Percentiles rank a stretch among this genome's conserved stretches.
Evolutionary conservation across 2,329 filamentous ascomycete species (phyloP).

Genomic region (Aspergillus tanneri): DNA sequence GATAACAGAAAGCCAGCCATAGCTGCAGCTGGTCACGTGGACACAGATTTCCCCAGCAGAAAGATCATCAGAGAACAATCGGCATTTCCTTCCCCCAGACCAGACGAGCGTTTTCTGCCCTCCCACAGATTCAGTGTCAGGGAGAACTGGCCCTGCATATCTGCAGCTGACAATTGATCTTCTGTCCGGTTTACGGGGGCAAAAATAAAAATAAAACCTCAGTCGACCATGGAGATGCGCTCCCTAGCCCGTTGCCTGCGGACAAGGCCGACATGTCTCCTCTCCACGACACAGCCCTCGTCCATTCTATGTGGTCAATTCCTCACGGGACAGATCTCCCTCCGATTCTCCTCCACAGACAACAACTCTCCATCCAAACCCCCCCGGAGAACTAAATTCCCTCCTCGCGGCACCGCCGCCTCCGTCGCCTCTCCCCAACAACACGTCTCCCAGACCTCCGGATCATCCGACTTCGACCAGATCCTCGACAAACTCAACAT

Average conservation of each 20-base stretch:
- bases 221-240: slow-evolving; percentile 38
- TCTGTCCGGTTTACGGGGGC: not conserved
- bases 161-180: not conserved
- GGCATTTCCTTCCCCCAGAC: not conserved
- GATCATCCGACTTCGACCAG: slow-evolving; percentile 29
- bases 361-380: slow-evolving; percentile 5
- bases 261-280: slow-evolving; percentile 30
- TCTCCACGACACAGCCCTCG: slow-evolving; percentile 21
- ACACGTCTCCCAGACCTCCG: slow-evolving; percentile 1
- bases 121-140: not conserved
- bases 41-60: slow-evolving; percentile 13
- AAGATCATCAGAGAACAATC: slow-evolving; percentile 8
- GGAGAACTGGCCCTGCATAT: not conserved
- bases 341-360: slow-evolving; percentile 27
- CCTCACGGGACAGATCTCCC: slow-evolving; percentile 16
- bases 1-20: not conserved
- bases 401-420: no score
- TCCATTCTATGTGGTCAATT: slow-evolving; percentile 13
- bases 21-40: slow-evolving; percentile 15
- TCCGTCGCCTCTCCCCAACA: slow-evolving; percentile 9
- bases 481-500: slow-evolving; percentile 37
- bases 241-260: slow-evolving; percentile 34
- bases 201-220: not conserved
- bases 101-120: not conserved
- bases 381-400: no score